Evolutionary conservation across 2,329 filamentous ascomycete genomes (phyloP), one percentile per base, ranked within the genome.

Genomic region (Talaromyces islandicus): DNA sequence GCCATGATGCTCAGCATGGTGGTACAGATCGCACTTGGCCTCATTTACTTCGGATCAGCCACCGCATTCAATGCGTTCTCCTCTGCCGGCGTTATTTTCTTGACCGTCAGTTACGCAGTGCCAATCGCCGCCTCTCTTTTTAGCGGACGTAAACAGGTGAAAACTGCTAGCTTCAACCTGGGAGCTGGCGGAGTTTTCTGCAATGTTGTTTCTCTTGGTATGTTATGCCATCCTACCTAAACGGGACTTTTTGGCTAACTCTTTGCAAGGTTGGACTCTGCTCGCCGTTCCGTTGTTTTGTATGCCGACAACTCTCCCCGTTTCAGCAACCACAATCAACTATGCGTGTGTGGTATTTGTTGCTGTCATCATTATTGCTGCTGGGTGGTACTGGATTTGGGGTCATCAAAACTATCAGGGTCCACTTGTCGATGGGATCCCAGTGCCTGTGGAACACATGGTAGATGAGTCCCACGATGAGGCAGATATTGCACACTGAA

Each of bases 281-380:
- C 81, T 91, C 58, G 87, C 86, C 38, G 83, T 90, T 57, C 87
- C 88, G 1, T 82, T 91, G 17, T 91, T 91, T 79, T 91, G 68
- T 48, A 71, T 71, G 70, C 70, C 69, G 0, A 81, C 85, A 0
- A 74, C 74, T 50, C 76, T 89, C n/a, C 85, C 85, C 6, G 85
- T 88, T 43, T 81, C 80, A 0, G 73, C 81, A 6, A 70, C 75
- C 19, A 81, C 78, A 43, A 87, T 90, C 79, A 91, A 91, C 79
- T 91, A 90, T 72, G 88, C 88, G 1, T 85, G 85, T 14, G 88
- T 86, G 35, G 88, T 91, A n/a, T 90, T 91, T 66, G 82, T 88
- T 27, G 86, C 80, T 5, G 87, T 89, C 63, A 81, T 83, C 58
- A 54, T 78, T 43, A 80, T 90, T 60, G 84, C 88, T 1, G 80